These are phyloP conservation scores for Phytophthora colocasiae DNA, from an alignment of 352 stramenopile species.

Conservation along the genomic window DNA sequence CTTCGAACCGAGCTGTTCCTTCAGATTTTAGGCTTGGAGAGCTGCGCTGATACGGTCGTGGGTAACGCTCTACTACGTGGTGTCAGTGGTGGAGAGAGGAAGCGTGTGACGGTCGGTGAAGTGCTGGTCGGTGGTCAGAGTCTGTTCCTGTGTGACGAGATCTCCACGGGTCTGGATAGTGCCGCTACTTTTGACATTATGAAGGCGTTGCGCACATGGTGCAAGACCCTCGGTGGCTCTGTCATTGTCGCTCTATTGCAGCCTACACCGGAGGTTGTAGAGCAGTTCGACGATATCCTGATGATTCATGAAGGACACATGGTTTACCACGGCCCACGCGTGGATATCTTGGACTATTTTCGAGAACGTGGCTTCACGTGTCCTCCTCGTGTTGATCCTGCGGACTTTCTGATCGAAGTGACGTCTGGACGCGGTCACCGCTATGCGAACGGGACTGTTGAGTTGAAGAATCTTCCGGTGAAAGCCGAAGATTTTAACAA, in stretches of 20 bases:
- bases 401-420: slow-evolving; percentile 77
- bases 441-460: slow-evolving; percentile 52
- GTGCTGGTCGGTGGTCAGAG: slow-evolving; percentile 54
- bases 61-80: slow-evolving; percentile 88
- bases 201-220: slow-evolving; percentile 60
- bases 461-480: slow-evolving; percentile 36
- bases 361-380: slow-evolving; percentile 73
- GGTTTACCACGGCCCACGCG: slow-evolving; percentile 92
- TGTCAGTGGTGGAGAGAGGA: slow-evolving; percentile 90
- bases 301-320: slow-evolving; percentile 94
- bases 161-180: slow-evolving; percentile 65
- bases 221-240: slow-evolving; percentile 44
- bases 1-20: slow-evolving; percentile 81
- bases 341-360: slow-evolving; percentile 88
- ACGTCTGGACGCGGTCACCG: slow-evolving; percentile 60
- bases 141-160: slow-evolving; percentile 85
- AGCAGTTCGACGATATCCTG: slow-evolving; percentile 96
- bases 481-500: slow-evolving; percentile 63
- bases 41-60: slow-evolving; percentile 95
- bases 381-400: slow-evolving; percentile 67
- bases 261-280: slow-evolving; percentile 92
- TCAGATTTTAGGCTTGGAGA: slow-evolving; percentile 82
- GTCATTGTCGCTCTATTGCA: slow-evolving; percentile 49
- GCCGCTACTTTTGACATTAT: slow-evolving; percentile 66
- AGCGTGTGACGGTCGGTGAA: slow-evolving; percentile 88